Base-by-base conservation (phyloP, 2,329 filamentous ascomycete species). In the Byssoonygena ceratinophila region DNA sequence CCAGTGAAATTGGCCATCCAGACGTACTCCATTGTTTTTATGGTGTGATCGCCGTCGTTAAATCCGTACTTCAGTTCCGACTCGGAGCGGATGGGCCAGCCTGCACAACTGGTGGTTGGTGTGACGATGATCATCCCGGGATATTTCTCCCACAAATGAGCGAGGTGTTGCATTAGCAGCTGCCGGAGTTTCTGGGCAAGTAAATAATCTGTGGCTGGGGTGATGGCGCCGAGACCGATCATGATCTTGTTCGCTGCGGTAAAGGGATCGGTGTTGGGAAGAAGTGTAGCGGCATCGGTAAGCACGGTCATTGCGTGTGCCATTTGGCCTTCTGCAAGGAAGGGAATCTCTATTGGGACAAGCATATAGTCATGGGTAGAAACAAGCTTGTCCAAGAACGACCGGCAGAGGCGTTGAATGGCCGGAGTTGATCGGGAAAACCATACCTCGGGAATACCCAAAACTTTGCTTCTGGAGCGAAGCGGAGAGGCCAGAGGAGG, bases 1-100 rank as follows among this genome's bases (percentile, higher is more conserved):
- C 87, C 87, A 0, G 76, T 78, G 58, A 85, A 80, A 68, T 94
- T 94, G 4, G 87, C 83, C 29, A 91, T 67, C 77, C 84, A 91
- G 4, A 84, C 80, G 66, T 85, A 92, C 66, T 81, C 78, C 85
- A 92, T 91, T 61, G 77, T 83, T 34, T 76, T 72, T 27, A 91
- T 69, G 18, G 78, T 80, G 58, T 69, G 72, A 66, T 91, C 87
- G 0, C 76, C 81, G 65, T 92, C 82, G 39, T 74, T 81, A 59
- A 84, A 72, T 4, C 87, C 87, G 54, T 72, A 67, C 7, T 58
- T 56, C 1, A 77, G 59, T 59, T 86, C 79, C 22, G 69, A 70
- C 20, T 79, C 69, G 47, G 84, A 81, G 4, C 70, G 74, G 4
- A 80, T 77, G 12, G 76, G 76, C 84, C 85, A 90, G 9, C 87